A percentile compares a stretch with the other conserved stretches of the same genome.
phyloP scores from a whole-genome alignment of 495 filamentous ascomycete genomes.

The Copromyces sp. region DNA sequence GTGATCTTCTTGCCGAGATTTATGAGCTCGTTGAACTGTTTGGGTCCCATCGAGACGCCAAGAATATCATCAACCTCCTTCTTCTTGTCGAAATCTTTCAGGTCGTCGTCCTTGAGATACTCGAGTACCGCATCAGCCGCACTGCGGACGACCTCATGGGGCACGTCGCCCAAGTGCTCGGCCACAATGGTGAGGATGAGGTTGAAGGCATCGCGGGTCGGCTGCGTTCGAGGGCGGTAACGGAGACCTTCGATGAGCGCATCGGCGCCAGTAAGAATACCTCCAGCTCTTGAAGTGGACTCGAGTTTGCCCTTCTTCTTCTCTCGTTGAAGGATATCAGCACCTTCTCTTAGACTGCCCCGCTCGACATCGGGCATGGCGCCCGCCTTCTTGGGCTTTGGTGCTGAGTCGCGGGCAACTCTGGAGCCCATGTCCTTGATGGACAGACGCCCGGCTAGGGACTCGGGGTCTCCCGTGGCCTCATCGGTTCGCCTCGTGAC shows the following conservation, averaged over 20 bases:
- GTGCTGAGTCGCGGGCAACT: slow-evolving; percentile 66
- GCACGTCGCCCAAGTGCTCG: slow-evolving; percentile 82
- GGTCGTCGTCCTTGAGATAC: slow-evolving; percentile 82
- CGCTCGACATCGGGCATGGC: slow-evolving; percentile 61
- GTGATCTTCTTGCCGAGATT: slow-evolving; percentile 99
- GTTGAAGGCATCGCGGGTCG: slow-evolving; percentile 91
- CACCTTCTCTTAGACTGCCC: slow-evolving; percentile 70
- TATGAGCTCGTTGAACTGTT: slow-evolving; percentile 93
- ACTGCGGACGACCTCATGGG: slow-evolving; percentile 82
- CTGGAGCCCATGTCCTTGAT: slow-evolving; percentile 90
- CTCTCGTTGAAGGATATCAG: slow-evolving; percentile 76
- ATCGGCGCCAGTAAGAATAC: slow-evolving; percentile 77
- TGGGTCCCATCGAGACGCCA: slow-evolving; percentile 68
- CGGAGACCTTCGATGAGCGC: slow-evolving; percentile 69
- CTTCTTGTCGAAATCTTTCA: slow-evolving; percentile 98
- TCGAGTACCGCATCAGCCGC: slow-evolving; percentile 93
- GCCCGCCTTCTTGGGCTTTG: slow-evolving; percentile 62
- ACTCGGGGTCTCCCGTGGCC: slow-evolving; percentile 93
- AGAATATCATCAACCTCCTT: slow-evolving; percentile 92
- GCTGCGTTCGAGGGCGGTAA: slow-evolving; percentile 84
- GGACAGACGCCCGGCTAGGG: slow-evolving; percentile 83
- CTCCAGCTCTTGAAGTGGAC: slow-evolving; percentile 58
- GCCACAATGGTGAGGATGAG: slow-evolving; percentile 87
- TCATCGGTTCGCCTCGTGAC: slow-evolving; percentile 87
- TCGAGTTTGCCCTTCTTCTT: slow-evolving; percentile 82